These are phyloP conservation scores for Amanita fuliginea DNA, from an alignment of 768 basidiomycete genomes.

Conservation along the genomic window DNA sequence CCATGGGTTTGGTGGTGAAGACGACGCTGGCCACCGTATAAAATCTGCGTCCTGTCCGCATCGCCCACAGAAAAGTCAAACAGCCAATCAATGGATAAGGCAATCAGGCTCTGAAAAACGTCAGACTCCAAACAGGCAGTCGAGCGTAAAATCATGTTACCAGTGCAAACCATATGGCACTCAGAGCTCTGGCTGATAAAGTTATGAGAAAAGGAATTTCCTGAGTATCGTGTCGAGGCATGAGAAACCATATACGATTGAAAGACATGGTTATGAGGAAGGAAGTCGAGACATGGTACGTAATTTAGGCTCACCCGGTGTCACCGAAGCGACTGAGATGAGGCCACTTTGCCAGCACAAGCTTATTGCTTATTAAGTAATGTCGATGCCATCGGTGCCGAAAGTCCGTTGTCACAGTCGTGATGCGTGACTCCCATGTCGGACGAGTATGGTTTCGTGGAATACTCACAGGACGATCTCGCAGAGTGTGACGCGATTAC, in stretches of 20 bases:
- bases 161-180: constrained; percentile 16
- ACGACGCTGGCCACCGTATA: neutral
- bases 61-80: constrained; percentile 13
- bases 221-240: constrained; percentile 5
- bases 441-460: constrained; percentile 39
- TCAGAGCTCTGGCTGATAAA: constrained; percentile 21
- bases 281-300: neutral
- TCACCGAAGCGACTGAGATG: neutral
- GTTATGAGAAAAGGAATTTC: constrained; percentile 18
- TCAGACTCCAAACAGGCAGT: neutral
- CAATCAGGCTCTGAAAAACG: constrained; percentile 35
- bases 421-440: constrained; percentile 1
- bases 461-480: constrained; percentile 50
- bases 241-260: neutral
- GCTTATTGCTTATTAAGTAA: no score
- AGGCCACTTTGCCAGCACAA: no score
- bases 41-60: neutral
- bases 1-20: neutral
- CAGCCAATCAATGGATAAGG: constrained; percentile 32
- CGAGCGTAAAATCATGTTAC: neutral
- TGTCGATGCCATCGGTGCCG: no score
- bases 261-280: constrained; percentile 2
- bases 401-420: neutral
- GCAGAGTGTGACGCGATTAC: constrained; percentile 33
- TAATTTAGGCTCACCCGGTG: neutral